A percentile compares a stretch with the other conserved stretches of the same genome.
Conservation (phyloP, 306 rosid species). For the Arachis stenosperma region DNA sequence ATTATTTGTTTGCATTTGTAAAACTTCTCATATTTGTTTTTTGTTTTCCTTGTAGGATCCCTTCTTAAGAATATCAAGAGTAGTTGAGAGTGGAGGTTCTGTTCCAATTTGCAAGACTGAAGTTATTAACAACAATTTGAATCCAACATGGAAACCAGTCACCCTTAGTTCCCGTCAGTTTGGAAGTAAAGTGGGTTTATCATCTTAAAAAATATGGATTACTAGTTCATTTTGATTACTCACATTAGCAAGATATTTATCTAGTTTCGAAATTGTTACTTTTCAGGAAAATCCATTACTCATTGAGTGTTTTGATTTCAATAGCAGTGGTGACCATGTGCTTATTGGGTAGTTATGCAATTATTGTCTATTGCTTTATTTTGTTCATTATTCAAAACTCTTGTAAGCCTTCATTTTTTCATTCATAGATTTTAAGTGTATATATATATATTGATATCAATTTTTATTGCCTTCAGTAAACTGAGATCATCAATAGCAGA, state of each 20-base stretch:
- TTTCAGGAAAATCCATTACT: constrained; percentile 76
- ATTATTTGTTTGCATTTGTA: not conserved
- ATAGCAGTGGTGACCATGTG: constrained; percentile 70
- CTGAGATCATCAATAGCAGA: constrained; percentile 70
- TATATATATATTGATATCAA: constrained; percentile 13
- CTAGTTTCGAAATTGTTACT: constrained; percentile 3
- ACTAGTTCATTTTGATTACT: constrained; percentile 14
- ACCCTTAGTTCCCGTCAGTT: constrained; percentile 66
- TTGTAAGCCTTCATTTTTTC: not conserved
- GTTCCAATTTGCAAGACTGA: constrained; percentile 93
- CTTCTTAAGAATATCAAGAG: constrained; percentile 74
- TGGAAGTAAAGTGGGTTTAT: constrained; percentile 73
- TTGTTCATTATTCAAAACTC: not conserved
- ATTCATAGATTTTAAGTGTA: not conserved
- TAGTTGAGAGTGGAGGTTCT: constrained; percentile 75
- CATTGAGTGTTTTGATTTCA: constrained; percentile 93
- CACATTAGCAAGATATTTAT: constrained; percentile 4
- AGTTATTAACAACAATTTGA: constrained; percentile 66
- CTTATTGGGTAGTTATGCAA: constrained; percentile 69
- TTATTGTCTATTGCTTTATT: constrained; percentile 18
- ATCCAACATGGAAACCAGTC: constrained; percentile 83
- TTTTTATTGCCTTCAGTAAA: constrained; percentile 52
- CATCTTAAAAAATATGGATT: constrained; percentile 1
- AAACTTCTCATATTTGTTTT: constrained; percentile 16
- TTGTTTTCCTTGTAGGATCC: constrained; percentile 60